Percentiles rank a stretch among this genome's conserved stretches.
Conservation (phyloP, 2,329 filamentous ascomycete species). For the Cylindrodendrum hubeiense region DNA sequence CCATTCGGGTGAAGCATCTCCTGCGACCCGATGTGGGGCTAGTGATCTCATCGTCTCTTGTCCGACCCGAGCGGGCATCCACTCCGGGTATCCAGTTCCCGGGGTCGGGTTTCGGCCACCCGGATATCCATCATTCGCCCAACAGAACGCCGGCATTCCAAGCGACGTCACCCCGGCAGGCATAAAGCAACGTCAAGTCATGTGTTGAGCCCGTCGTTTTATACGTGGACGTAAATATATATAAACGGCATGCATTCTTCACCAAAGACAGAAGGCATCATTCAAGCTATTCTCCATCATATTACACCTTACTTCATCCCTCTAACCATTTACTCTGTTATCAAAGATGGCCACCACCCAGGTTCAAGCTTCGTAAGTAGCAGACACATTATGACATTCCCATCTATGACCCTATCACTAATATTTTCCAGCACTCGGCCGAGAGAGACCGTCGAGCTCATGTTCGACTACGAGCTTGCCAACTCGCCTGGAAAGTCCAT, state of each 20-base stretch:
- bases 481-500: conserved; percentile 33
- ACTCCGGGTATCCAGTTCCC: too few species aligned
- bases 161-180: not conserved
- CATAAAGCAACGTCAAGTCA: not conserved
- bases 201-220: not conserved
- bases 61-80: not conserved
- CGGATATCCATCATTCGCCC: not conserved
- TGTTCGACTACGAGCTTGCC: conserved; percentile 30
- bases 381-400: not conserved
- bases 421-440: conserved; percentile 26
- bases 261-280: not conserved
- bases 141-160: not conserved
- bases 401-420: not conserved
- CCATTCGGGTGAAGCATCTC: not conserved
- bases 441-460: conserved; percentile 8
- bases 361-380: not conserved
- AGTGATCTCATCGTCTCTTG: not conserved
- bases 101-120: not conserved
- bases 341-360: not conserved
- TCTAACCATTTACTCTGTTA: not conserved
- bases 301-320: not conserved
- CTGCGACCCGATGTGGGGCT: not conserved
- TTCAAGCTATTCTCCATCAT: not conserved
- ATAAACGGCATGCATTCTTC: not conserved
- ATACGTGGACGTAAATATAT: not conserved